phyloP scores from a whole-genome alignment of 441 rosid species.

The Adansonia gregorii region DNA sequence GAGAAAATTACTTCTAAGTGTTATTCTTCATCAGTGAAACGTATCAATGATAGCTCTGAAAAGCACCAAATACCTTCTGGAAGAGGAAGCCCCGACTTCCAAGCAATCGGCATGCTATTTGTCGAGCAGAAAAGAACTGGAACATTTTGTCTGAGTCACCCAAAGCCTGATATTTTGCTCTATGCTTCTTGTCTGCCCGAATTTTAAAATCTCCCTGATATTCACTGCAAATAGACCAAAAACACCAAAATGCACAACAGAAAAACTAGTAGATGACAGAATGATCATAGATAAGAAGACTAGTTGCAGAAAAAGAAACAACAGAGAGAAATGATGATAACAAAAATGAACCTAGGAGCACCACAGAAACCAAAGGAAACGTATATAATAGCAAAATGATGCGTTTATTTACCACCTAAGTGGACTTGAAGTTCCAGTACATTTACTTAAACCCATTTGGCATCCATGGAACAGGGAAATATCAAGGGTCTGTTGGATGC shows the following conservation, averaged over 20 bases:
- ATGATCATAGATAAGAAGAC: not conserved
- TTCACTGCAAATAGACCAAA: slow-evolving; percentile 7
- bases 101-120: slow-evolving; percentile 80
- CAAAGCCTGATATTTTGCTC: slow-evolving; percentile 75
- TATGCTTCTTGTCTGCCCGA: slow-evolving; percentile 86
- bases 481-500: not conserved
- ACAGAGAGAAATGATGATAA: not conserved
- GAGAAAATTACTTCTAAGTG: not conserved
- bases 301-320: not conserved
- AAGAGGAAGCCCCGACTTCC: slow-evolving; percentile 91
- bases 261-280: not conserved
- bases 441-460: slow-evolving; percentile 12
- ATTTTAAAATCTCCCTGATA: slow-evolving; percentile 68
- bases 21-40: not conserved
- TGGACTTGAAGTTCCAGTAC: not conserved
- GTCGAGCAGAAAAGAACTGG: slow-evolving; percentile 82
- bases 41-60: not conserved
- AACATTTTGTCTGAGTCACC: slow-evolving; percentile 76
- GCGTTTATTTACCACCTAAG: not conserved
- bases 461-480: not conserved
- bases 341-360: not conserved
- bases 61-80: slow-evolving; percentile 58
- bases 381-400: not conserved
- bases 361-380: not conserved
- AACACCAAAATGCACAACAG: not conserved